Conservation (phyloP, 257 asterid genomes). For the Nicotiana attenuata region DNA sequence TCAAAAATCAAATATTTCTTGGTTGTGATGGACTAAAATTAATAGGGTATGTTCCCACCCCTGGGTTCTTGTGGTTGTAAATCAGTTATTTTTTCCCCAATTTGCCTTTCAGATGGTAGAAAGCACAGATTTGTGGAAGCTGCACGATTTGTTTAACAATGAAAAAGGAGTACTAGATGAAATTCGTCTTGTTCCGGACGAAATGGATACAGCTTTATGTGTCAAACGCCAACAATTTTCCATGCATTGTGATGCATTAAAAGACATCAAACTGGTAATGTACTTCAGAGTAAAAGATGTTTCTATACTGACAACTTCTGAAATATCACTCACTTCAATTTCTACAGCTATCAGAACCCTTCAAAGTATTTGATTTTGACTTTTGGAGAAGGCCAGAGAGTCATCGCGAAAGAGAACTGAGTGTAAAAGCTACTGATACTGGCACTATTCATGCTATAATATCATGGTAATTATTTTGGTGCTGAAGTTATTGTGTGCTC, state of each 20-base stretch:
- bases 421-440: slow-evolving; percentile 54
- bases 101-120: slow-evolving; percentile 65
- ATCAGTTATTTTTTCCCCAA: not conserved
- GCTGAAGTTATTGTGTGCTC: slow-evolving; percentile 17
- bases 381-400: slow-evolving; percentile 94
- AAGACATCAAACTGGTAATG: slow-evolving; percentile 66
- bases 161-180: slow-evolving; percentile 63
- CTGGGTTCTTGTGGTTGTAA: slow-evolving; percentile 1
- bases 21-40: not conserved
- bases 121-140: slow-evolving; percentile 58
- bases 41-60: not conserved
- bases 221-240: slow-evolving; percentile 61
- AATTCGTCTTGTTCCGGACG: slow-evolving; percentile 66
- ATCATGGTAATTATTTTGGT: slow-evolving; percentile 66
- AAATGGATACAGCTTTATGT: slow-evolving; percentile 38
- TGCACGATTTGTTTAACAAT: slow-evolving; percentile 57
- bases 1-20: not conserved
- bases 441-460: slow-evolving; percentile 90
- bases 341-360: slow-evolving; percentile 87
- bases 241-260: slow-evolving; percentile 82
- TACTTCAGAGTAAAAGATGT: not conserved
- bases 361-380: slow-evolving; percentile 87
- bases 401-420: slow-evolving; percentile 51
- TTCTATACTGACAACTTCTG: not conserved
- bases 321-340: not conserved